phyloP scores from a whole-genome alignment of 1,284 basidiomycete genomes.

The Stygiomarasmius scandens region DNA sequence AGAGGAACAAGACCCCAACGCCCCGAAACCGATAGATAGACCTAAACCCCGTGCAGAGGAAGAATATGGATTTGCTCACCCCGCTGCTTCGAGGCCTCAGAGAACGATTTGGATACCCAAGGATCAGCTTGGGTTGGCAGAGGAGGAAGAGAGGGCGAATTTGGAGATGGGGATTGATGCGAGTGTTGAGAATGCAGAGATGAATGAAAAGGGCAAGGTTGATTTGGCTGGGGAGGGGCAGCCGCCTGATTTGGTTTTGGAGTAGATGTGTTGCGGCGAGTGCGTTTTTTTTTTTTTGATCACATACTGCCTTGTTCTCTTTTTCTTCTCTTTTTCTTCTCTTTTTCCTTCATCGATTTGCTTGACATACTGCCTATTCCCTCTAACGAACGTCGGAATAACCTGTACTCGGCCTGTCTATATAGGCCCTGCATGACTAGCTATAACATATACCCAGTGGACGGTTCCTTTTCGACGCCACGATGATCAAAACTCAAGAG shows the following conservation, averaged over 20 bases:
- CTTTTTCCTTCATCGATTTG: too few species aligned
- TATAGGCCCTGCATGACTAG: too few species aligned
- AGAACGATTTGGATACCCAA: slow-evolving; percentile 80
- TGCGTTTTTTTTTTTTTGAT: background rate
- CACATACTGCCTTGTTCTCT: background rate
- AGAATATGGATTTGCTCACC: slow-evolving; percentile 78
- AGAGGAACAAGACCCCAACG: background rate
- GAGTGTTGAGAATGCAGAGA: slow-evolving; percentile 48
- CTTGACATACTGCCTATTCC: too few species aligned
- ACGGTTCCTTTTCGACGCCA: too few species aligned
- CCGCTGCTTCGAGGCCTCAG: slow-evolving; percentile 75
- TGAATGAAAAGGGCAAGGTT: slow-evolving; percentile 74
- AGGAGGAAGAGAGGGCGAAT: slow-evolving; percentile 66
- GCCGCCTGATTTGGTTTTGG: slow-evolving; percentile 11
- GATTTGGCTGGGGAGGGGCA: slow-evolving; percentile 40
- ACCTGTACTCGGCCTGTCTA: too few species aligned
- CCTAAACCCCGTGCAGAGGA: slow-evolving; percentile 31
- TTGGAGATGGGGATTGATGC: slow-evolving; percentile 58
- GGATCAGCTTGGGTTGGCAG: slow-evolving; percentile 68
- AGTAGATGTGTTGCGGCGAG: background rate
- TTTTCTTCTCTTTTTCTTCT: too few species aligned
- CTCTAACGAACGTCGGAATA: too few species aligned
- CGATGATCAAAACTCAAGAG: too few species aligned
- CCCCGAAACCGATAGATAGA: slow-evolving; percentile 10
- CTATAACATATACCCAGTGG: too few species aligned